Evolutionary conservation across 306 rosid species (phyloP), one percentile per base, ranked within the genome.

Genomic region (Rosa rugosa): DNA sequence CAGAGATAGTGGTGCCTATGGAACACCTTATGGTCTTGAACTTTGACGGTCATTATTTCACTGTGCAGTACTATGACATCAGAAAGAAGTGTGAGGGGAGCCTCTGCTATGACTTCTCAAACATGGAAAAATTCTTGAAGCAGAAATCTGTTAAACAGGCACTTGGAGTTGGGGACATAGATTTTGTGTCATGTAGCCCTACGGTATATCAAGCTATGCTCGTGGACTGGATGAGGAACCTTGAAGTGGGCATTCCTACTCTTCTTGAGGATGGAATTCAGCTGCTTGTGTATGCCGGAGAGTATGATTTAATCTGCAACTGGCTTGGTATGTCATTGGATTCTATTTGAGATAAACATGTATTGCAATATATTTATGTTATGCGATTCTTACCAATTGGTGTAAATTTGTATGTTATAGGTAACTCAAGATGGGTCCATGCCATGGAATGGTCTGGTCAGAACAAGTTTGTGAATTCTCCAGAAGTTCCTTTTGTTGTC

Each of bases 381-480:
- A 22, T 63, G 47, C 51, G 9, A 75, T 71, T 56, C 70, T 75
- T 27, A 59, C 80, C 42, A 13, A 47, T 50, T 63, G 67, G 49
- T 77, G 22, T 83, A 71, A 74, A 85, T 85, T 22, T 79, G 70
- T 41, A 80, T 69, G 83, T 4, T 74, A 41, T 82, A 95, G 99
- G 99, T 77, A 95, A 95, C 82, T 95, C 99, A 75, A 95, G 94
- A 75, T 95, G 99, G 98, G 99, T 93, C 80, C 94, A 91, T 77
- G 94, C 97, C 54, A 93, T 95, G 99, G 87, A 89, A 85, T 95
- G 99, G 98, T 86, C 99, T 38, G 98, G 99, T 78, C 97, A 93
- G 86, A 79, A 87, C 72, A 84, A 95, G 85, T 95, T 91, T 78
- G 87, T 57, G 13, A 83, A 83, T 79, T 87, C 98, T 20, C 46